Base-by-base conservation (phyloP, 2,329 filamentous ascomycete species). In the Podosphaera aphanis region DNA sequence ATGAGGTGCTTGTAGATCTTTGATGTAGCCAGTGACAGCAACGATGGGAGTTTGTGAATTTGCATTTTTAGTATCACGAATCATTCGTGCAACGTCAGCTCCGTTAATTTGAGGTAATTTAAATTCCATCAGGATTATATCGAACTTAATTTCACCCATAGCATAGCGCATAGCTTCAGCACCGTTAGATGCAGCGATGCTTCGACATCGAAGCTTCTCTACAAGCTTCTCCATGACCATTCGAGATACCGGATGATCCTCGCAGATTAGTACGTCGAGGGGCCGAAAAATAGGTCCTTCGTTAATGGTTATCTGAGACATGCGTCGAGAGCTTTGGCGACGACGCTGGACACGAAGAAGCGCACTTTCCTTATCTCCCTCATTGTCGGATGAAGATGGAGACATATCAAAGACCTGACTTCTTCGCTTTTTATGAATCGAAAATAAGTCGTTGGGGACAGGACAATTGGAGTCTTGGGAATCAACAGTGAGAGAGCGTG, bases 221-320 rank as follows among this genome's bases (percentile, higher is more conserved):
- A 98, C 70, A 6, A 98, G 66, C 55, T 93, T 90, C 59, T 98
- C 90, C 88, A 98, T 95, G n/a, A 98, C 88, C 66, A 98, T 77
- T 19, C 88, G 75, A 5, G 90, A 93, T 3, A 98, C 88, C 0
- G 90, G 90, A 60, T 98, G 90, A 56, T 98, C 90, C 63, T 98
- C 90, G 59, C 90, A 95, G 44, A 98, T 93, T 44, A 98, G 68
- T 5, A 98, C 81, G 61, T 98, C 90, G 44, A 98, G 64, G 1
- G 90, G 85, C 25, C 90, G 74, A 63, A 94, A 98, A 31, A 78
- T 73, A 2, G 90, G 90, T 0, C 80, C 80, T 45, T 88, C 85
- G 36, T 80, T 73, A 33, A 93, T 68, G 44, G 79, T 86, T 56
- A 95, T 86, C 56, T 93, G 85, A 0, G 90, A 98, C 57, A 95